Percentiles rank a stretch among this genome's conserved stretches.
Conservation (phyloP, 495 filamentous ascomycete genomes). For the Lasiosphaeriaceae sp. region DNA sequence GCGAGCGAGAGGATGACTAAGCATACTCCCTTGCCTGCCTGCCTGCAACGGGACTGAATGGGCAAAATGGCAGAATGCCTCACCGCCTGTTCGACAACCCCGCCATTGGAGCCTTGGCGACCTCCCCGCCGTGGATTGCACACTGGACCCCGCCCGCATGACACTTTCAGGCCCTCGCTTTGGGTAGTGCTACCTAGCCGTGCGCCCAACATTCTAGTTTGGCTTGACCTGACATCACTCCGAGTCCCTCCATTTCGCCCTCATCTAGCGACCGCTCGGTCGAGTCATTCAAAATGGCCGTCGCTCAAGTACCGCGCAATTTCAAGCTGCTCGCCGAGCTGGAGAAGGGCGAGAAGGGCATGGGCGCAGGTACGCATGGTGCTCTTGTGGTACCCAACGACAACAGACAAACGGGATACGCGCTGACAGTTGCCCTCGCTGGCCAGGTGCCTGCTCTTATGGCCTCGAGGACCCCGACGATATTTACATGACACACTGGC, state of each 20-base stretch:
- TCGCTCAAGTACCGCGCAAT: conserved; percentile 87
- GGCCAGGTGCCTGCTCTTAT: conserved; percentile 92
- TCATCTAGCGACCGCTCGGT: background rate
- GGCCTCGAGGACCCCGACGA: conserved; percentile 93
- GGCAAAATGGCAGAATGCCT: too few species aligned
- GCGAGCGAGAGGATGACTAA: too few species aligned
- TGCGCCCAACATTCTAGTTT: background rate
- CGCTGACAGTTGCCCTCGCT: background rate
- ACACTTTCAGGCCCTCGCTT: background rate
- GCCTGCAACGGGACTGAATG: too few species aligned
- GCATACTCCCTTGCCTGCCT: background rate
- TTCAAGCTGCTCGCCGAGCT: conserved; percentile 95
- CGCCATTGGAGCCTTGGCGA: too few species aligned
- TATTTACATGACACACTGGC: conserved; percentile 97
- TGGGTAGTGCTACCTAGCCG: background rate
- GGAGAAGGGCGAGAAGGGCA: conserved; percentile 97
- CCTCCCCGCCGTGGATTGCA: background rate
- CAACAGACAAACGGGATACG: background rate
- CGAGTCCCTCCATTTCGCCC: background rate
- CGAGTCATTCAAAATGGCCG: conserved; percentile 35
- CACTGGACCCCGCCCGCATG: too few species aligned
- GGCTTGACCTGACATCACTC: background rate
- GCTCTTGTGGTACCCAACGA: background rate
- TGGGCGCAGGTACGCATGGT: conserved; percentile 73
- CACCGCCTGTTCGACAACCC: too few species aligned